phyloP scores from a whole-genome alignment of 306 rosid species.

The Cyamopsis tetragonoloba region DNA sequence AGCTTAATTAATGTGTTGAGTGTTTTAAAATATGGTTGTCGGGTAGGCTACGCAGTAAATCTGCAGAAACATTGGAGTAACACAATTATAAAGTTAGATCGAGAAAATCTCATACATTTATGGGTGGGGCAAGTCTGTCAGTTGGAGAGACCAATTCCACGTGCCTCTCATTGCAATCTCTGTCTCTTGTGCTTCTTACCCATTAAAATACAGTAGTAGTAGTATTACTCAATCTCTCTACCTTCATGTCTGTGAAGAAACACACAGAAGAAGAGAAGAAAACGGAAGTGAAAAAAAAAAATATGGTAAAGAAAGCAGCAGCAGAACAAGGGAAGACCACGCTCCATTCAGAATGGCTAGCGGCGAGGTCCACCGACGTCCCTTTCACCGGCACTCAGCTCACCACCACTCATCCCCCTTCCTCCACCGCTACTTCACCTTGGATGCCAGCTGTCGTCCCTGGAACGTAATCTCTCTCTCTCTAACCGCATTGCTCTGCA shows the following conservation, averaged over 20 bases:
- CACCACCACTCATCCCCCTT: constrained; percentile 83
- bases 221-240: neutral
- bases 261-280: neutral
- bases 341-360: constrained; percentile 82
- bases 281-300: neutral
- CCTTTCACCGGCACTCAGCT: constrained; percentile 62
- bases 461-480: constrained; percentile 58
- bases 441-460: constrained; percentile 89
- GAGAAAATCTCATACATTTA: too few species aligned
- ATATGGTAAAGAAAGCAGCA: too few species aligned
- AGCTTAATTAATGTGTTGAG: too few species aligned
- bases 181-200: neutral
- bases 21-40: too few species aligned
- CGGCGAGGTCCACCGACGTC: constrained; percentile 71
- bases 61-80: too few species aligned
- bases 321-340: constrained; percentile 38
- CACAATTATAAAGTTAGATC: too few species aligned
- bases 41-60: too few species aligned
- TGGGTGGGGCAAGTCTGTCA: neutral
- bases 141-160: neutral
- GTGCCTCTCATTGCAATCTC: neutral
- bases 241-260: neutral
- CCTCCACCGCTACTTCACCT: constrained; percentile 53
- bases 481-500: neutral
- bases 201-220: too few species aligned